Conservation (phyloP, 1,284 basidiomycete genomes). For the Sphaerobolus stellatus region DNA sequence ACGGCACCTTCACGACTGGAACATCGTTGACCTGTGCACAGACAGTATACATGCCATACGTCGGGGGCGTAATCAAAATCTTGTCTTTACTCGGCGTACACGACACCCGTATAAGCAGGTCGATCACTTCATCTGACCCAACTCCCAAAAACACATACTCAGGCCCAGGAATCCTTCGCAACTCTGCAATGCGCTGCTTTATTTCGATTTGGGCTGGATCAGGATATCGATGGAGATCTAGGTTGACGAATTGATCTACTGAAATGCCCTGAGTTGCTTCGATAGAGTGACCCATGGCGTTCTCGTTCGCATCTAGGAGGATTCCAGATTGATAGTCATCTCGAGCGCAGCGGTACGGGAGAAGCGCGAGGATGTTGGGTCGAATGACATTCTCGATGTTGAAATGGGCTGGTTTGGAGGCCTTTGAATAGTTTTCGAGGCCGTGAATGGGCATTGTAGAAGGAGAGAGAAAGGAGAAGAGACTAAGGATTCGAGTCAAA, state of each 20-base stretch:
- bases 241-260: conserved; percentile 36
- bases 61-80: conserved; percentile 87
- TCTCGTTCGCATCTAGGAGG: conserved; percentile 98
- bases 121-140: conserved; percentile 96
- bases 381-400: conserved; percentile 82
- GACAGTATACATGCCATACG: conserved; percentile 97
- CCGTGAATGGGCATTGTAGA: conserved; percentile 46
- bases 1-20: conserved; percentile 76
- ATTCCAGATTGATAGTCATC: conserved; percentile 95
- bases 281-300: conserved; percentile 89
- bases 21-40: conserved; percentile 96
- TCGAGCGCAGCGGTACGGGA: conserved; percentile 93
- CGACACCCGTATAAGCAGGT: conserved; percentile 89
- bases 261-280: conserved; percentile 31
- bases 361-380: conserved; percentile 89
- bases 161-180: conserved; percentile 65
- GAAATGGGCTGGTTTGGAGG: conserved; percentile 72
- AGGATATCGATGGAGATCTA: conserved; percentile 82
- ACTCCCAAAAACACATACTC: conserved; percentile 92
- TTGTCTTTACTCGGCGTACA: conserved; percentile 78
- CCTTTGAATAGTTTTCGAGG: conserved; percentile 39
- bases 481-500: no score
- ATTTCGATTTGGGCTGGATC: conserved; percentile 81
- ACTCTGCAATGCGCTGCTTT: conserved; percentile 71
- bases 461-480: no score